Base-by-base conservation (phyloP, 164 flowering plant genomes). In the Vitis amurensis region DNA sequence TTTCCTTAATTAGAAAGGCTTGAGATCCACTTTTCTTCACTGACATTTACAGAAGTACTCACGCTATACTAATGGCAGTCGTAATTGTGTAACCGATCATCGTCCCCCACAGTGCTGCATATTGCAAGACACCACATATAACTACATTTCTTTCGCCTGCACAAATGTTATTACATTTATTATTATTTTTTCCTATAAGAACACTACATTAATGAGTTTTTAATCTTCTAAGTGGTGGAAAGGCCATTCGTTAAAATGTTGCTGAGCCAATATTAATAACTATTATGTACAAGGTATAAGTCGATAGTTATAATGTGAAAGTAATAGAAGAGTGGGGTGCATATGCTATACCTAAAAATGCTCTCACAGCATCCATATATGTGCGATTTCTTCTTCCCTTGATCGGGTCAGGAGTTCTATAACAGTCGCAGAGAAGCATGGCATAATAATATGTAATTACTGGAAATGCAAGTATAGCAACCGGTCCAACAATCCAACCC, bases 401-500 rank as follows among this genome's bases (percentile, higher is more conserved):
- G n/a, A 79, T 59, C 7, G 81, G 84, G 47, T 79, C 78, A 14
- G 83, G 84, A 67, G 83, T 70, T 60, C 87, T 69, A 66, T 84
- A 84, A 50, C 81, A 81, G 50, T 84, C 82, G 2, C 75, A 78
- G 14, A 84, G 78, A 10, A 84, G 73, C 48, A 55, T 48, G 8
- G 80, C 80, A 56, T 81, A 75, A 66, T 73, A 74, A 59, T 74
- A 77, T 29, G 79, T 77, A 17, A 84, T 55, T 12, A 67, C 30
- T 1, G 83, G 79, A 58, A 84, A 84, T 70, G 23, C 9, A 4
- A 74, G 6, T 2, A 84, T 71, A 11, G 58, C 71, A 7, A 76
- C 8, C 0, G 82, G 79, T 48, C 87, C 87, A 1, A 74, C 8
- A 27, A 81, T 69, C 87, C 87, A 84, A 11, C 87, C 87, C 68